phyloP scores from a whole-genome alignment of 345 rosid species.

The Rhodamnia argentea region DNA sequence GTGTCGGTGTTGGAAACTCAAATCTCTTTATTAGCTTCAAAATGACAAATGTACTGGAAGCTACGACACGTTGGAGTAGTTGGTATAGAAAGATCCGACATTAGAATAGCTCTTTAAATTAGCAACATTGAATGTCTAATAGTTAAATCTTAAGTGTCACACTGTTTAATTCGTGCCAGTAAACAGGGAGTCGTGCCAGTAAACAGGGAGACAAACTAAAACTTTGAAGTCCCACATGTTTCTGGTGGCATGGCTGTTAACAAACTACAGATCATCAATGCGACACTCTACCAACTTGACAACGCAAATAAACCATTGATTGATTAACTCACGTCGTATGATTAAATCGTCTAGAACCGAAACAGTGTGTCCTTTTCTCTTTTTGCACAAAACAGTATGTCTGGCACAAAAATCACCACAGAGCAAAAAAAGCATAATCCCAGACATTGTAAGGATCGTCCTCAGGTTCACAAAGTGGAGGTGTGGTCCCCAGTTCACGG shows the following conservation, averaged over 20 bases:
- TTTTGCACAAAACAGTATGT: no score
- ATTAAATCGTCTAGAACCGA: no score
- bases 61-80: background rate
- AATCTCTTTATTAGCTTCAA: background rate
- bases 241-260: background rate
- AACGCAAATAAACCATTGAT: no score
- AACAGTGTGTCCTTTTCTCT: no score
- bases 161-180: background rate
- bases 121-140: background rate
- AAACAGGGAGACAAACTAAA: background rate
- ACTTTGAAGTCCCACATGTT: background rate
- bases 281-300: no score
- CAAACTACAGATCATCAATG: background rate
- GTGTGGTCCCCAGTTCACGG: no score
- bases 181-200: background rate
- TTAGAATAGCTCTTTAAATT: background rate
- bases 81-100: background rate
- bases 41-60: background rate
- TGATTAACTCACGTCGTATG: no score
- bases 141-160: background rate
- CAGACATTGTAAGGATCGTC: no score
- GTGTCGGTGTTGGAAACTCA: background rate
- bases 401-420: no score
- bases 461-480: no score
- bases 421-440: no score